Base-by-base conservation (phyloP, 805 yeast genomes). In the Cyberlindnera mississippiensis region DNA sequence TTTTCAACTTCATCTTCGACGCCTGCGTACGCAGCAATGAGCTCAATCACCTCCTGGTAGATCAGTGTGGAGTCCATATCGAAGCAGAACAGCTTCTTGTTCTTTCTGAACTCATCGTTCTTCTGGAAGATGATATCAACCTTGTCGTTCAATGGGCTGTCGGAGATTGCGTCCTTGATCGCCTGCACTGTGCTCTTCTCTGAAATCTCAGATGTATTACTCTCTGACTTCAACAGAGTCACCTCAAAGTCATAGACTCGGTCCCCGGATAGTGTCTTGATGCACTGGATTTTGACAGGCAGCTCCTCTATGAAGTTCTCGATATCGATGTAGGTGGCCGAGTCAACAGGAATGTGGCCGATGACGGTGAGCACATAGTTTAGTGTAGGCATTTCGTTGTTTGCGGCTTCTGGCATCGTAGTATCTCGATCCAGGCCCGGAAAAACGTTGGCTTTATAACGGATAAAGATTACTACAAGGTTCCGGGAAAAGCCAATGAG, bases 31-130 rank as follows among this genome's bases (percentile, higher is more conserved):
- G 88, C 88, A 3, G 99, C 99, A 51, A 93, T 91, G 58, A 93
- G 64, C 59, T 93, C 99, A 52, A 93, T 93, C 30, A 93, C 97
- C 65, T 93, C 99, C 64, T 93, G 98, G 61, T 85, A 82, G 50
- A 93, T 93, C 58, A 93, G 68, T 0, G 99, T 93, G 0, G 97
- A 89, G 67, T 93, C 99, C 99, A 93, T 93, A 57, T 93, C 99
- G 59, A 93, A 93, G 10, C 95, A 86, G 47, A 86, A 81, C 37
- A 93, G 68, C 55, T 78, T 75, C 57, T 61, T 60, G 20, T 44
- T 18, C 53, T 59, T 63, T 59, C 71, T 67, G 35, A 41, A 45
- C 26, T 60, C 58, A 34, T 55, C 51, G 24, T 59, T 50, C 28
- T 48, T 57, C 50, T 76, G 80, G 24, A 73, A 60, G 10, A 74